phyloP scores from a whole-genome alignment of 106 monocot genomes.

The Platanthera zijinensis region DNA sequence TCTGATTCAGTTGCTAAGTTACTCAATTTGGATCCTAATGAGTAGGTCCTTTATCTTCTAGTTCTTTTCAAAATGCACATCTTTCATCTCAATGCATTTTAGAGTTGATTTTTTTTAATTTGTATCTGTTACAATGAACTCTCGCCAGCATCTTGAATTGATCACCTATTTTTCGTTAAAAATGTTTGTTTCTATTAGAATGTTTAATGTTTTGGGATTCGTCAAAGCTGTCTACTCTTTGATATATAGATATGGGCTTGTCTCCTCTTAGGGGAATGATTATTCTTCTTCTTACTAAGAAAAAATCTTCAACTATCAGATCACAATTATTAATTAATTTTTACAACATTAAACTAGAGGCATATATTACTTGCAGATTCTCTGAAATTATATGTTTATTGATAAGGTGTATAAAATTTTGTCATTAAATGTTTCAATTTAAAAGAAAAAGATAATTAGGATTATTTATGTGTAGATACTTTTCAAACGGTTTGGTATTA shows the following conservation, averaged over 20 bases:
- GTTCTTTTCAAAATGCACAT: background rate
- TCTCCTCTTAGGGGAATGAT: background rate
- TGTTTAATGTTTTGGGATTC: background rate
- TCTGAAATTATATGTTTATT: constrained; percentile 1
- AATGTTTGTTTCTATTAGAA: background rate
- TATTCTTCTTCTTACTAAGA: background rate
- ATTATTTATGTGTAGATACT: background rate
- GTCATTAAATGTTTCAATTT: background rate
- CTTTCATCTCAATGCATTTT: background rate
- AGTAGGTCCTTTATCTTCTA: constrained; percentile 33
- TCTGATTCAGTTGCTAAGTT: constrained; percentile 77
- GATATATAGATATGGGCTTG: background rate
- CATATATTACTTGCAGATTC: background rate
- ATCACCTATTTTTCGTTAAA: background rate
- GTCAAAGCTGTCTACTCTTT: background rate
- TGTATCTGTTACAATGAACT: background rate
- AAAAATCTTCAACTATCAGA: background rate
- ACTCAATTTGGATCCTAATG: constrained; percentile 80
- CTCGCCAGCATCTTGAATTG: background rate
- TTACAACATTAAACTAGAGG: background rate
- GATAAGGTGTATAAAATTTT: background rate
- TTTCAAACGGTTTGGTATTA: background rate
- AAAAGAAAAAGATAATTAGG: background rate
- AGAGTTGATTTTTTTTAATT: background rate
- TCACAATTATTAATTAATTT: background rate